These are phyloP conservation scores for Hyaloscypha bicolor DNA, from an alignment of 495 filamentous ascomycete genomes.

Conservation along the genomic window DNA sequence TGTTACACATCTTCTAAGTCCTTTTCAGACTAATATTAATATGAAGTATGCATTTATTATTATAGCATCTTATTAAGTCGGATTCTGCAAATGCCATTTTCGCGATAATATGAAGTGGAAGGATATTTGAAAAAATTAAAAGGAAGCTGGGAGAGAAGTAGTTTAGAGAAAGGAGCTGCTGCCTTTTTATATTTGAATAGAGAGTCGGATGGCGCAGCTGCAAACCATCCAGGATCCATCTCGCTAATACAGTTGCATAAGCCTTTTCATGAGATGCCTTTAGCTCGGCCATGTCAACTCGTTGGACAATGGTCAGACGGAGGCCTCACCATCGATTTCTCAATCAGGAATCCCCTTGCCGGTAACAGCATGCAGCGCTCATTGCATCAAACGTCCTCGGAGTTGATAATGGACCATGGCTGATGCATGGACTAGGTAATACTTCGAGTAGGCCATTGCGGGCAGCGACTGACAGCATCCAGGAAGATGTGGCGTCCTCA, in stretches of 20 bases:
- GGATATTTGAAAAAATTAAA: conserved; percentile 15
- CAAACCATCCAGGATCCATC: too few species aligned
- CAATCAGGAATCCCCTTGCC: not conserved
- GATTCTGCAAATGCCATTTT: conserved; percentile 25
- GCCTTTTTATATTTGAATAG: too few species aligned
- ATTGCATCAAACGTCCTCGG: too few species aligned
- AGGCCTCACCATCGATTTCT: not conserved
- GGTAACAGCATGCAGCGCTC: not conserved
- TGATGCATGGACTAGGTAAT: too few species aligned
- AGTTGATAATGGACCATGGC: too few species aligned
- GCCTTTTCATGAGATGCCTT: too few species aligned
- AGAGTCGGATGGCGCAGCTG: too few species aligned
- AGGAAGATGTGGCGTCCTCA: too few species aligned
- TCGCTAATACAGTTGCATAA: too few species aligned
- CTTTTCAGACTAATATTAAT: conserved; percentile 26
- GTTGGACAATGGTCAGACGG: not conserved
- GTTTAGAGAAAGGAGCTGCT: conserved; percentile 12
- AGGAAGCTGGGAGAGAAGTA: too few species aligned
- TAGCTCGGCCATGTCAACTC: not conserved
- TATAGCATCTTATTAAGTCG: conserved; percentile 25
- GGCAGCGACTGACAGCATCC: conserved; percentile 11
- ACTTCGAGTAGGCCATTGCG: too few species aligned
- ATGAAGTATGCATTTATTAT: too few species aligned
- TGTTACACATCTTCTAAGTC: conserved; percentile 18
- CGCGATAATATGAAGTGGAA: conserved; percentile 19